Evolutionary conservation across 192 early-diverging fungal genomes (phyloP), one percentile per base, ranked within the genome.

Genomic region (Coemansia sp.): DNA sequence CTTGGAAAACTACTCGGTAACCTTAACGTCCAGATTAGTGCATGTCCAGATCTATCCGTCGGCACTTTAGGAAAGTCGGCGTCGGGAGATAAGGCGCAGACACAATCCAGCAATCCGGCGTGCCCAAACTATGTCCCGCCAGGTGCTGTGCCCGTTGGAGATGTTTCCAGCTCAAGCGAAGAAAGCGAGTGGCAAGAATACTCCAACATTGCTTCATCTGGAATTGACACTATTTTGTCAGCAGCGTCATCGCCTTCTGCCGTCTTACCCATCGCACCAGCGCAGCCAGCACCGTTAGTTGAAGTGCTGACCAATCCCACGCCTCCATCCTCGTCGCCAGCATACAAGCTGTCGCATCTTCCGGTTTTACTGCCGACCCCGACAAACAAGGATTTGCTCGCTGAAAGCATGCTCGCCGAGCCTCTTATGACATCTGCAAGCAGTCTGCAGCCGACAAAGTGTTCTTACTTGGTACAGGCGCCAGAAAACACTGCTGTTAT

Each of bases 61-160:
- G 35, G 39, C 5, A 48, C 47, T 3, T 41, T 25, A 6, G 56
- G 64, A 22, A 57, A 59, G 9, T 15, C 47, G 19, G 37, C 29
- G 7, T 19, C 12, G 2, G 27, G 37, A 7, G 57, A 21, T 35
- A 45, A 66, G 24, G 58, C 75, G 0, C 56, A 49, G 32, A 45
- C 54, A 4, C 75, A 77, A 41, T 72, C 75, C 17, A 62, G 24
- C 57, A 77, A 77, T 22, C 69, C 69, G 2, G 75, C 69, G 7
- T 77, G 75, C 23, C 69, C 69, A 17, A 77, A 72, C 62, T 72
- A 77, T 29, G 62, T 69, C n/a, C 69, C 75, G 15, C 65, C 75
- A 2, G 59, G 52, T 23, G 22, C 47, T 45, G 38, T 17, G 6
- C 25, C 11, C 25, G 17, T 37, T 47, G 17, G 53, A 14, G 19